Evolutionary conservation across 192 early-diverging fungal species (phyloP).

Genomic region (Backusella parvicylindrica): DNA sequence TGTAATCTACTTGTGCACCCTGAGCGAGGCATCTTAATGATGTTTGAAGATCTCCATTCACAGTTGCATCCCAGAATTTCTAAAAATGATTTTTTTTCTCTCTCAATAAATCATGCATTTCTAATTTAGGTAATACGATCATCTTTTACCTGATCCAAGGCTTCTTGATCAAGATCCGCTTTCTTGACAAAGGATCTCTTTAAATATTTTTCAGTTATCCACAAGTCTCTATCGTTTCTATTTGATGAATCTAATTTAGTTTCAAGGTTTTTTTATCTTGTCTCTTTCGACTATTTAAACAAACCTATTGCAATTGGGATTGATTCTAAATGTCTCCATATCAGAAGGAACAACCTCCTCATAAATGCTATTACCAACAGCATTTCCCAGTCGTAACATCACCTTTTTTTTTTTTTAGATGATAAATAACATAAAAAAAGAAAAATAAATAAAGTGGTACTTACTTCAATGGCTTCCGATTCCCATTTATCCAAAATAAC

Average conservation of each 20-base stretch:
- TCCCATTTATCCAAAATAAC: conserved; percentile 87
- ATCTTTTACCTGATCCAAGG: conserved; percentile 21
- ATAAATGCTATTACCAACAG: conserved; percentile 56
- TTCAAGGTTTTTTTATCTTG: neutral
- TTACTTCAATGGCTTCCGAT: conserved; percentile 60
- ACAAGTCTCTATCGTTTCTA: conserved; percentile 56
- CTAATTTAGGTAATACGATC: too few species aligned
- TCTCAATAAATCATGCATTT: too few species aligned
- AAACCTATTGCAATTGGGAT: conserved; percentile 40
- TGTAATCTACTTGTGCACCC: conserved; percentile 68
- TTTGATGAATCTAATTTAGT: neutral
- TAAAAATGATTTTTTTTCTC: conserved; percentile 13
- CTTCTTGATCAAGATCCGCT: conserved; percentile 26
- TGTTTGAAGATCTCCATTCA: conserved; percentile 49
- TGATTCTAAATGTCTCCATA: conserved; percentile 42
- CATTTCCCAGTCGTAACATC: conserved; percentile 83
- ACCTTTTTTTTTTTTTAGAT: conserved; percentile 39
- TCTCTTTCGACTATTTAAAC: neutral
- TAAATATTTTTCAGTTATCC: conserved; percentile 68
- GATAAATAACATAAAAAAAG: neutral
- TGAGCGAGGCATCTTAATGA: conserved; percentile 63
- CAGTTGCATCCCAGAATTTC: conserved; percentile 58
- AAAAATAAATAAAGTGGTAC: neutral
- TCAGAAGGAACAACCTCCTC: conserved; percentile 45
- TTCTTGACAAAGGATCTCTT: conserved; percentile 44